Base-by-base conservation (phyloP, 441 rosid species). In the Pelargonium australe region DNA sequence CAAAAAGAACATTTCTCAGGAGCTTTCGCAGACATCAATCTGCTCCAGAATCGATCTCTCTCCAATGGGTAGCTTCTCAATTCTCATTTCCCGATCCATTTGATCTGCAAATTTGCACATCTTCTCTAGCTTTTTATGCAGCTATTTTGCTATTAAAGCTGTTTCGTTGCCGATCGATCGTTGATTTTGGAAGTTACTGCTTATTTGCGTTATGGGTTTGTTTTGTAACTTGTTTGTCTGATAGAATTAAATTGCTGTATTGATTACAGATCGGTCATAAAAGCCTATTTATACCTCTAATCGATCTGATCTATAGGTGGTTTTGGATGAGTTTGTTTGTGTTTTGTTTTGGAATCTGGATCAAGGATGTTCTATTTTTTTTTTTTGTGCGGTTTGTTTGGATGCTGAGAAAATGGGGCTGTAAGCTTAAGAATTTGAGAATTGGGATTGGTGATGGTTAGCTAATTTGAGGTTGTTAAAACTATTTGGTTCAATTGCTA, bases 1-100 rank as follows among this genome's bases (percentile, higher is more conserved):
- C 63, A 10, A 19, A 5, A 19, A 16, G 0, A 53, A 13, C 25
- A 55, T 17, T n/a, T 17, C 23, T 55, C 61, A 55, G 61, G 61
- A 16, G 23, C 61, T 16, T 9, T 55, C 25, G 10, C 61, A 20
- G 63, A 19, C 63, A 23, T 8, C 63, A 60, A 23, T 60, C 63
- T 10, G 31, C 63, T 28, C 63, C 63, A 31, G 34, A 60, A 60
- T 60, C 63, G 63, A 60, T 16, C 19, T 60, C 63, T 60, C 34
- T 23, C 34, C 63, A 10, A 60, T 60, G 63, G 63, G 63, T 60
- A 60, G 34, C 63, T 60, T 60, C 63, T 20, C 63, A 31, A 60
- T 60, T 23, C 63, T 60, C 41, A 37, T 37, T 37, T 37, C 8
- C 63, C 31, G 63, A 60, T 60, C 63, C 63, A 23, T 60, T 60